Evolutionary conservation across 2,329 filamentous ascomycete genomes (phyloP).

Genomic region (Plenodomus biglobosus): DNA sequence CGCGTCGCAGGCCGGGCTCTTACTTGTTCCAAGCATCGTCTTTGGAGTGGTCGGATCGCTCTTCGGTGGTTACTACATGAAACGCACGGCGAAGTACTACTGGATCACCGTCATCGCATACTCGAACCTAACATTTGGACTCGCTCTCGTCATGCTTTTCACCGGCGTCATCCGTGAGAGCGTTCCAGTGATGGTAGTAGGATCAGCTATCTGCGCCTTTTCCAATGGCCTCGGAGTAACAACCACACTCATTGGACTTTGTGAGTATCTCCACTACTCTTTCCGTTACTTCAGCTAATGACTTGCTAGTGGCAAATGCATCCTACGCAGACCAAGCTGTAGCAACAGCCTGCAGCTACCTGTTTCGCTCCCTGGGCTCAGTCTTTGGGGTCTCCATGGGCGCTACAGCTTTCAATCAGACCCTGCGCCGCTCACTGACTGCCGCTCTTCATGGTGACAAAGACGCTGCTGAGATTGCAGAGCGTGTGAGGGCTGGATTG

Average conservation of each 20-base stretch:
- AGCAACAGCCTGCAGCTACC: constrained; percentile 75
- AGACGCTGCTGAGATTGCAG: constrained; percentile 66
- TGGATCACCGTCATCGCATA: constrained; percentile 65
- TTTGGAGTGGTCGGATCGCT: constrained; percentile 66
- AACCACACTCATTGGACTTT: constrained; percentile 67
- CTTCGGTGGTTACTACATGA: constrained; percentile 66
- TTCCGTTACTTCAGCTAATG: not conserved
- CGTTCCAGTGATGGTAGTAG: constrained; percentile 57
- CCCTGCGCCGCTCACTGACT: constrained; percentile 60
- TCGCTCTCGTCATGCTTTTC: constrained; percentile 59
- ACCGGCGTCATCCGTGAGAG: constrained; percentile 57
- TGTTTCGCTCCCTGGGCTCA: constrained; percentile 73
- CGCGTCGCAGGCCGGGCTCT: constrained; percentile 64
- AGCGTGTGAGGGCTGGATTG: constrained; percentile 68
- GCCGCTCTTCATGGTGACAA: constrained; percentile 57
- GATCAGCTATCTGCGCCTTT: constrained; percentile 58
- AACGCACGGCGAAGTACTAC: constrained; percentile 70
- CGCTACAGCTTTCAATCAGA: constrained; percentile 71
- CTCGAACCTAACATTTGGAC: constrained; percentile 55
- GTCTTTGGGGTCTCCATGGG: constrained; percentile 69
- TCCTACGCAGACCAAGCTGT: constrained; percentile 69
- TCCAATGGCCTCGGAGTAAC: constrained; percentile 66
- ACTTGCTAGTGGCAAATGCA: constrained; percentile 62
- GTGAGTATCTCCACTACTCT: not conserved
- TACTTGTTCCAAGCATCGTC: constrained; percentile 67